phyloP scores from a whole-genome alignment of 805 yeast genomes.

The Candida suzukii region DNA sequence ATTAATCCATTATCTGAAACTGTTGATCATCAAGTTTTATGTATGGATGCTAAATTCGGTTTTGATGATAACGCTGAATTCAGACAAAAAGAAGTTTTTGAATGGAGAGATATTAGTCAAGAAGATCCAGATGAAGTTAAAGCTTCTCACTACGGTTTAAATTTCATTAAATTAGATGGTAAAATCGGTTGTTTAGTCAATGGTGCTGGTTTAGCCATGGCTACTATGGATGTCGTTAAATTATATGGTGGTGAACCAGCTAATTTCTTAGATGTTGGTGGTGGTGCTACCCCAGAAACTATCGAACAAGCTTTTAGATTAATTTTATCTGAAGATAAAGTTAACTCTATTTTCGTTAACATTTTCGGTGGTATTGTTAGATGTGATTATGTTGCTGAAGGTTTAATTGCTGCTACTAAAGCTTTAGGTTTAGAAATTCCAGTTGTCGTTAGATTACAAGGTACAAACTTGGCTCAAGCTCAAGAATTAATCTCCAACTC shows the following conservation, averaged over 20 bases:
- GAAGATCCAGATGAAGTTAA: slow-evolving; percentile 96
- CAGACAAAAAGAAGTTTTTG: slow-evolving; percentile 91
- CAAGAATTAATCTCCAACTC: slow-evolving; percentile 78
- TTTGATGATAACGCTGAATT: slow-evolving; percentile 95
- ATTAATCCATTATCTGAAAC: slow-evolving; percentile 97
- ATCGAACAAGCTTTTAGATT: slow-evolving; percentile 94
- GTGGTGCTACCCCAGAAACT: slow-evolving; percentile 99
- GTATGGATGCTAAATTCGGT: slow-evolving; percentile 99
- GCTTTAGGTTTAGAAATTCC: slow-evolving; percentile 87
- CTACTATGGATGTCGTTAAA: slow-evolving; percentile 98
- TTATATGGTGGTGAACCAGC: slow-evolving; percentile 99
- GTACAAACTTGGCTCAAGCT: slow-evolving; percentile 91
- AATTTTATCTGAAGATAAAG: slow-evolving; percentile 82
- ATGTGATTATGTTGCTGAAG: slow-evolving; percentile 98
- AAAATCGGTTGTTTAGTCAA: slow-evolving; percentile 97
- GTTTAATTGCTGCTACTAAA: slow-evolving; percentile 92
- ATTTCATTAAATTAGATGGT: slow-evolving; percentile 97
- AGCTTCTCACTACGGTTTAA: slow-evolving; percentile 84
- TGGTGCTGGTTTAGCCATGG: slow-evolving; percentile 99
- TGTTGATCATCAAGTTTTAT: slow-evolving; percentile 79
- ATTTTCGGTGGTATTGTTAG: slow-evolving; percentile 99
- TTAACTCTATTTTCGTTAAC: slow-evolving; percentile 94
- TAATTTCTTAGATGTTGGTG: slow-evolving; percentile 99
- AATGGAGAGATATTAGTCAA: slow-evolving; percentile 96
- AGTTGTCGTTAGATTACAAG: slow-evolving; percentile 96